These are phyloP conservation scores for Cordyceps farinosa DNA, from an alignment of 2,329 filamentous ascomycete species.

Conservation along the genomic window DNA sequence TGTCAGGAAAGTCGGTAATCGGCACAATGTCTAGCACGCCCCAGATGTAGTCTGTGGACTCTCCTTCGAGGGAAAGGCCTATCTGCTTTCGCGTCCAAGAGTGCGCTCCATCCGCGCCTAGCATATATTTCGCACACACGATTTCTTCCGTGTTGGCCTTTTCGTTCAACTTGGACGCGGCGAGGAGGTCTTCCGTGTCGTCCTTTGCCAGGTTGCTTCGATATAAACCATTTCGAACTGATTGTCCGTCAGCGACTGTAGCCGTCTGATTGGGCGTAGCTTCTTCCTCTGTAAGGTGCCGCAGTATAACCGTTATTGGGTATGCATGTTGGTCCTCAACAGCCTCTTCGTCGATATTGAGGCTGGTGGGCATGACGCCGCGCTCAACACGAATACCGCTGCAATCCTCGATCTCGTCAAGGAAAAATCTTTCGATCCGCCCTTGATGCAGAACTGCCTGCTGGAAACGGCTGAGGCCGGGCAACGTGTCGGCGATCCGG, in stretches of 20 bases:
- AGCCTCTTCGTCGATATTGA: constrained; percentile 50
- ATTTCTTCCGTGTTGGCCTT: constrained; percentile 27
- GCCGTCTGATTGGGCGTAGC: constrained; percentile 42
- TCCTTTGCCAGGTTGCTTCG: constrained; percentile 55
- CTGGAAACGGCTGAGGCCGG: constrained; percentile 59
- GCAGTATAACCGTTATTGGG: constrained; percentile 58
- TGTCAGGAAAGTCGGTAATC: constrained; percentile 54
- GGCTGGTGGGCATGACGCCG: constrained; percentile 52
- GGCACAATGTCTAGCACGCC: constrained; percentile 44
- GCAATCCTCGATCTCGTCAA: constrained; percentile 49
- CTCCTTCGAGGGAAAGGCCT: constrained; percentile 53
- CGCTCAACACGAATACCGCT: constrained; percentile 52
- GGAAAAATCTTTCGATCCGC: constrained; percentile 63
- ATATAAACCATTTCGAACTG: constrained; percentile 52
- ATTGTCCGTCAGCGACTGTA: constrained; percentile 32
- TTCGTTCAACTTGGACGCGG: constrained; percentile 22
- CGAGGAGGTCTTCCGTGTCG: constrained; percentile 52
- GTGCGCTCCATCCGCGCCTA: constrained; percentile 67
- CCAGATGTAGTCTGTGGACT: constrained; percentile 52
- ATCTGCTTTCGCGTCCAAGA: constrained; percentile 60
- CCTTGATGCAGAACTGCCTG: constrained; percentile 69
- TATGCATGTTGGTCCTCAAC: constrained; percentile 51
- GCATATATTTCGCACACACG: constrained; percentile 51
- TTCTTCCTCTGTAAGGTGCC: constrained; percentile 56
- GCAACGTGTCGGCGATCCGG: constrained; percentile 59